phyloP scores from a whole-genome alignment of 352 stramenopile species.

The Bremia lactucae region DNA sequence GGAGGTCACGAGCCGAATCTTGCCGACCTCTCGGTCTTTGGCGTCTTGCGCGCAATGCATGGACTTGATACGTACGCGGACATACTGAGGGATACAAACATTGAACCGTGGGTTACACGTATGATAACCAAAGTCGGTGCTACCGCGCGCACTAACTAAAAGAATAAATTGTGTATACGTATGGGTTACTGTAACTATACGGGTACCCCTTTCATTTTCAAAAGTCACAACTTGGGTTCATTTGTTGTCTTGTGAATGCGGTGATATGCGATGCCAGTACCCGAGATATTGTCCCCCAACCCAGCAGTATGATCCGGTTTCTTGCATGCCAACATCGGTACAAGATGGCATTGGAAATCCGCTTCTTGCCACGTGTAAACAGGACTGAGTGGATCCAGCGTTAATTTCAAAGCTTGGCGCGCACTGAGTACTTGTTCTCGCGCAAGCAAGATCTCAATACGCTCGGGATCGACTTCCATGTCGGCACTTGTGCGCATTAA shows the following conservation, averaged over 20 bases:
- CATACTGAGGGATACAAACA: constrained; percentile 57
- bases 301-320: constrained; percentile 72
- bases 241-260: constrained; percentile 34
- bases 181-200: too few relatives aligned
- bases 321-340: constrained; percentile 76
- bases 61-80: constrained; percentile 75
- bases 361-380: constrained; percentile 59
- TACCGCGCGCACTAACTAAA: constrained; percentile 35
- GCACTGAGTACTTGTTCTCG: constrained; percentile 48
- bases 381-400: constrained; percentile 56
- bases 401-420: constrained; percentile 37
- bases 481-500: constrained; percentile 45
- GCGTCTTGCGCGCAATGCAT: constrained; percentile 71
- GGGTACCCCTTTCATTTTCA: too few relatives aligned
- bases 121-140: constrained; percentile 54
- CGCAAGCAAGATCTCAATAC: constrained; percentile 52
- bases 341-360: constrained; percentile 65
- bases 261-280: constrained; percentile 76
- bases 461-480: constrained; percentile 65
- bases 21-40: constrained; percentile 84
- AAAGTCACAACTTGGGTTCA: too few relatives aligned
- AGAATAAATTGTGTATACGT: too few relatives aligned
- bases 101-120: constrained; percentile 66
- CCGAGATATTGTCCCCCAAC: constrained; percentile 81
- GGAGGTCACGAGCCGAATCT: constrained; percentile 73